phyloP scores from a whole-genome alignment of 2,329 filamentous ascomycete genomes.

The Davidsoniella eucalypti region DNA sequence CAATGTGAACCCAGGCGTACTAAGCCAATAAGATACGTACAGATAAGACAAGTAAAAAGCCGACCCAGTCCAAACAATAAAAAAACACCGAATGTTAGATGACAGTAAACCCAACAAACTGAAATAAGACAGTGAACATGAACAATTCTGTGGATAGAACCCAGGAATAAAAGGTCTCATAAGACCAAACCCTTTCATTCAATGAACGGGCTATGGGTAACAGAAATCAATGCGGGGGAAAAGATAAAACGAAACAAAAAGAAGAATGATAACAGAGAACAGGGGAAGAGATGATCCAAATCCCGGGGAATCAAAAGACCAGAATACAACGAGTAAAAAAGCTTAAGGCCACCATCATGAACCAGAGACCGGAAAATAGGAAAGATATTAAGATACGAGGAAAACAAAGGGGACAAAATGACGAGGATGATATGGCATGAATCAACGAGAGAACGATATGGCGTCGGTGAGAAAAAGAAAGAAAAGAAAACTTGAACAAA shows the following conservation, averaged over 20 bases:
- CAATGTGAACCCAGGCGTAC: no score
- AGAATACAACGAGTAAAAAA: conserved; percentile 3
- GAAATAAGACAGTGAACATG: not conserved
- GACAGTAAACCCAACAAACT: no score
- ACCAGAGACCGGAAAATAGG: conserved; percentile 1
- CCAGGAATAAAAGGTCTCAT: not conserved
- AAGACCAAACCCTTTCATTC: not conserved
- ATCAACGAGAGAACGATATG: not conserved
- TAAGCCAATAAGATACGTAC: not conserved
- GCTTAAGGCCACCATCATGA: not conserved
- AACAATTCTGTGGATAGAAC: not conserved
- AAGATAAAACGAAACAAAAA: not conserved
- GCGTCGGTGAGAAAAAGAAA: not conserved
- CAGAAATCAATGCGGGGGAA: not conserved
- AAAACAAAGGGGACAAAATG: not conserved
- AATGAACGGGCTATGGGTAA: not conserved
- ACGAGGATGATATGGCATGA: not conserved
- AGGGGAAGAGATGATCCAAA: not conserved
- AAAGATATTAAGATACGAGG: not conserved
- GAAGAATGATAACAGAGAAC: not conserved
- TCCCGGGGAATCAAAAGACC: conserved; percentile 3
- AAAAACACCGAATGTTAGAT: no score
- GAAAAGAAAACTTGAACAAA: not conserved
- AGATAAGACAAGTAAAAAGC: not conserved
- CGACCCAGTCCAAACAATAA: not conserved